phyloP scores from a whole-genome alignment of 176 grass and related monocot genomes.

The Musa itinerans region DNA sequence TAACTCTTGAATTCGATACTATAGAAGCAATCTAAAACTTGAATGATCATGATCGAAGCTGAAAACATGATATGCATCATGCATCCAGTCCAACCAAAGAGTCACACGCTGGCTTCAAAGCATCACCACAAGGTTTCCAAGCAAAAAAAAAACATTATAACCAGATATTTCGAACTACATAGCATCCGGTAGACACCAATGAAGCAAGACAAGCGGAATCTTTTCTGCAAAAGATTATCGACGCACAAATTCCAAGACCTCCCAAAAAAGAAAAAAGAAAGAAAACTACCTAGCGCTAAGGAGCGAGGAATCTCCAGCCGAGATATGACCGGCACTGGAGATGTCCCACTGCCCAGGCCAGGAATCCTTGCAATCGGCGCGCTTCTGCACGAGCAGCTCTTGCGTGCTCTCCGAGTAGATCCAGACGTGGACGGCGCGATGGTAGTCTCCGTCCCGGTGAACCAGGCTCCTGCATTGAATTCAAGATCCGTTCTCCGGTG shows the following conservation, averaged over 20 bases:
- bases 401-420: slow-evolving; percentile 81
- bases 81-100: neutral
- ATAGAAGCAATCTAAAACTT: too few species aligned
- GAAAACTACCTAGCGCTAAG: slow-evolving; percentile 52
- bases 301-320: slow-evolving; percentile 79
- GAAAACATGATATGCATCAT: neutral
- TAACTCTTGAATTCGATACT: too few species aligned
- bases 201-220: neutral
- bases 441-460: slow-evolving; percentile 73
- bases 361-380: slow-evolving; percentile 84
- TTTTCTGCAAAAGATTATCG: neutral
- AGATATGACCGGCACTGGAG: slow-evolving; percentile 83
- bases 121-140: neutral
- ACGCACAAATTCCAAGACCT: neutral
- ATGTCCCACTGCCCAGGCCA: slow-evolving; percentile 92
- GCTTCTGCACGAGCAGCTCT: slow-evolving; percentile 76
- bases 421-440: slow-evolving; percentile 79
- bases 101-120: too few species aligned
- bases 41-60: too few species aligned
- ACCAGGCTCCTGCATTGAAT: slow-evolving; percentile 44
- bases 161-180: neutral
- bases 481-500: neutral
- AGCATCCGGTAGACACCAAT: neutral
- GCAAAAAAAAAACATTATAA: neutral
- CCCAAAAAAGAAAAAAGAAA: neutral